A percentile compares a stretch with the other conserved stretches of the same genome.
Evolutionary conservation across 257 asterid species (phyloP).

Genomic region (Verbascum thapsus): DNA sequence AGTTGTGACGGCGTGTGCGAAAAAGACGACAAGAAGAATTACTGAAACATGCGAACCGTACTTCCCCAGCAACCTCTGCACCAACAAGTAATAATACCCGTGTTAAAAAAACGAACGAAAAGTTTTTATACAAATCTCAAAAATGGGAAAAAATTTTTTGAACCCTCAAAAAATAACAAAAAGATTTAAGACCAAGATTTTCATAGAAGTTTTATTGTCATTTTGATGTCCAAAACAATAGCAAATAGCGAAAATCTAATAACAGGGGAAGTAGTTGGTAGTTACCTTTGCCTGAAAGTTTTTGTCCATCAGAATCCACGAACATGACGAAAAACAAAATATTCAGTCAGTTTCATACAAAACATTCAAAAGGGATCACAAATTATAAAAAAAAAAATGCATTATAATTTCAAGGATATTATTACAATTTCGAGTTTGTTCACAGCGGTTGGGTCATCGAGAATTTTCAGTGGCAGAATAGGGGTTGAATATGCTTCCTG

Average conservation of each 20-base stretch:
- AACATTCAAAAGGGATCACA: neutral
- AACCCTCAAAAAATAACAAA: no score
- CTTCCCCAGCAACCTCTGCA: conserved; percentile 54
- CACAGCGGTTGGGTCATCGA: conserved; percentile 36
- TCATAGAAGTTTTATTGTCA: no score
- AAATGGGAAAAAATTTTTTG: no score
- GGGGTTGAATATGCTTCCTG: conserved; percentile 79
- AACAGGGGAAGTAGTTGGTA: conserved; percentile 8
- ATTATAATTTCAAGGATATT: conserved; percentile 24
- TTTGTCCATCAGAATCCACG: conserved; percentile 29
- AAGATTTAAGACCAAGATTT: neutral
- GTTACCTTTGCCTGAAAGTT: conserved; percentile 64
- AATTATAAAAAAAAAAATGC: conserved; percentile 1
- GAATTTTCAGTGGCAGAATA: conserved; percentile 49
- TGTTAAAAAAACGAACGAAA: no score
- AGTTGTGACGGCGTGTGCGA: conserved; percentile 37
- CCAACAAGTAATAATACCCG: no score
- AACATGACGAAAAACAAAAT: conserved; percentile 22
- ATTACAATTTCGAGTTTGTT: conserved; percentile 49
- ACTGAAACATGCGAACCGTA: conserved; percentile 61
- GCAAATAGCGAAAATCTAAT: neutral
- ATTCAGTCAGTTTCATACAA: conserved; percentile 34
- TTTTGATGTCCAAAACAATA: neutral
- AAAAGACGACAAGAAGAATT: conserved; percentile 37
- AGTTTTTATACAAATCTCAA: neutral